Evolutionary conservation across 108 stramenopile genomes (phyloP).

Genomic region (Pseudonitzschia multistriata): DNA sequence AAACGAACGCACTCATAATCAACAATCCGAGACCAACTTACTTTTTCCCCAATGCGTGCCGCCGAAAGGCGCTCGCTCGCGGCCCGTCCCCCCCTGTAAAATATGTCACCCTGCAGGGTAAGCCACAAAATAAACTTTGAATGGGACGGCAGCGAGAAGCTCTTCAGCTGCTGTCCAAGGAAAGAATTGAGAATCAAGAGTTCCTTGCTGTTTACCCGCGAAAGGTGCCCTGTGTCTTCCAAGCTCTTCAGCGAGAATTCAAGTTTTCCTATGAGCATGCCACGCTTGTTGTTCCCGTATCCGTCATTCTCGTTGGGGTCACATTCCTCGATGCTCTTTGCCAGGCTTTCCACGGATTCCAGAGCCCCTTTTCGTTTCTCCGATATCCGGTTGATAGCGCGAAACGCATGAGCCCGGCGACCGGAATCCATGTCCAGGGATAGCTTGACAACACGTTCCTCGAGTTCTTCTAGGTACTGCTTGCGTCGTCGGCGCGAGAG

Average conservation of each 20-base stretch:
- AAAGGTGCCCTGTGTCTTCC: conserved; percentile 3
- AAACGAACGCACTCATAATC: not conserved
- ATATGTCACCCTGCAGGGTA: conserved; percentile 79
- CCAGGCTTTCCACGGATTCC: conserved; percentile 12
- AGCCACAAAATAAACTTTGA: conserved; percentile 86
- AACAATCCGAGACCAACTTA: conserved; percentile 40
- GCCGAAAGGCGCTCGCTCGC: conserved; percentile 85
- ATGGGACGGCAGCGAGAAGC: conserved; percentile 66
- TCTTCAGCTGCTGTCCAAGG: conserved; percentile 69
- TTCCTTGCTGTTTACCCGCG: conserved; percentile 34
- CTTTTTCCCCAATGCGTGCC: conserved; percentile 89
- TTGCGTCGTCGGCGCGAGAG: conserved; percentile 88
- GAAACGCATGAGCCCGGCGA: conserved; percentile 63
- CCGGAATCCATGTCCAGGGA: conserved; percentile 78
- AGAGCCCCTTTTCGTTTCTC: conserved; percentile 39
- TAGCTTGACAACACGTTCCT: conserved; percentile 68
- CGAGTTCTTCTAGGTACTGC: conserved; percentile 93
- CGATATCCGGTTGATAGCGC: conserved; percentile 39
- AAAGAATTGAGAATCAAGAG: conserved; percentile 61
- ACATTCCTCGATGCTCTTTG: not conserved
- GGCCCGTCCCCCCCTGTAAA: conserved; percentile 80
- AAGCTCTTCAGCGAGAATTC: not conserved
- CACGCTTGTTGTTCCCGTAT: not conserved
- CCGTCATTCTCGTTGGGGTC: conserved; percentile 1
- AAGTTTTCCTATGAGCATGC: not conserved